Base-by-base conservation (phyloP, 805 yeast genomes). In the Pichia deserticola region DNA sequence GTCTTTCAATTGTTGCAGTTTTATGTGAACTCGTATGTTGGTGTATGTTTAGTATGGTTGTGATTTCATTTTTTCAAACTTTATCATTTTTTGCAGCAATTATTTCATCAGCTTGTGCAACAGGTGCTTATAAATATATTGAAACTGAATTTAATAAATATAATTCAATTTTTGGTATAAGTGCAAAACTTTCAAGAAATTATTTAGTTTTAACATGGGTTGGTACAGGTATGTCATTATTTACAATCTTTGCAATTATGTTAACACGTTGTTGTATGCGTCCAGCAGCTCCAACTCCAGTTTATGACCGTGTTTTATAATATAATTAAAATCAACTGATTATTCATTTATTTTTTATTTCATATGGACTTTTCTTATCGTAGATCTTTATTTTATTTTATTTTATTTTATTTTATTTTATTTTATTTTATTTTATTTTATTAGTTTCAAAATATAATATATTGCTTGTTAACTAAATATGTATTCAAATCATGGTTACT, bases 71-170 rank as follows among this genome's bases (percentile, higher is more conserved):
- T 57, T 66, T 73, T 35, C 56, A 55, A 38, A 34, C 38, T 10
- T 15, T 57, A 5, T 54, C 55, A 20, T 52, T 51, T 20, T 7
- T 55, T 4, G 25, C 57, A 1, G 56, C 63, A 1, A 4, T 60
- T 1, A 37, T 60, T 7, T 49, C 56, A 6, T 48, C 59, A 1
- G 61, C 53, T 42, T 40, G 51, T 37, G 54, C 84, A 32, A 84
- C 92, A 0, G 93, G 82, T 15, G 69, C 77, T n/a, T 84, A 70
- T 67, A 50, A 68, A 5, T 71, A 72, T 49, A 71, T 82, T 52
- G 66, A 74, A 51, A 65, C 69, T 11, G 69, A 75, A 48, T 72
- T 87, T 68, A 79, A 83, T 57, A 66, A 78, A 35, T 67, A 69
- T 35, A 65, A 66, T 11, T 62, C 59, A 2, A 61, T 63, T 3